Percentiles rank a stretch among this genome's conserved stretches.
phyloP scores from a whole-genome alignment of 2,329 filamentous ascomycete species.

The Pseudogymnoascus sp. region DNA sequence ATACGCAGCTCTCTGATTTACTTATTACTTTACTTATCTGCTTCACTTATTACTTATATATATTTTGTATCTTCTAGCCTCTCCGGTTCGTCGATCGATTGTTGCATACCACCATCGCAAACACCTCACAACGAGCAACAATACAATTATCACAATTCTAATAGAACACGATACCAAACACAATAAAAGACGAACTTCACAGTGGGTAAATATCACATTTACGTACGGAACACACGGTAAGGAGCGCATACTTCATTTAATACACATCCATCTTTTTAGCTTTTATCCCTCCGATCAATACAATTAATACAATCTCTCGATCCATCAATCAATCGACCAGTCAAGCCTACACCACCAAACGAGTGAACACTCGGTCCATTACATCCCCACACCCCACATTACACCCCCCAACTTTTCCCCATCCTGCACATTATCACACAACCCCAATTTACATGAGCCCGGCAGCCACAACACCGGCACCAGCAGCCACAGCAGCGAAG shows the following conservation, averaged over 20 bases:
- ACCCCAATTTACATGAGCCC: neutral
- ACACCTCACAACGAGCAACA: too few species aligned
- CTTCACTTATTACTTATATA: too few species aligned
- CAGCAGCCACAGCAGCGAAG: neutral
- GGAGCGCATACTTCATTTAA: neutral
- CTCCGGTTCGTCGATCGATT: too few species aligned
- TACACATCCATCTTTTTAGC: neutral
- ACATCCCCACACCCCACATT: neutral
- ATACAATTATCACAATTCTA: neutral
- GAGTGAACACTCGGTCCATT: neutral
- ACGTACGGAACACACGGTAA: neutral
- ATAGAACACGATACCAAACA: neutral
- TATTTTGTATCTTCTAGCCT: too few species aligned
- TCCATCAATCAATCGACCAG: neutral
- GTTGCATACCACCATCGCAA: too few species aligned
- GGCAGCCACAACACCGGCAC: neutral
- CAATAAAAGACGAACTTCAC: neutral
- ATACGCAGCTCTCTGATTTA: too few species aligned
- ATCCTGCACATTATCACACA: neutral
- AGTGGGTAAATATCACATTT: neutral
- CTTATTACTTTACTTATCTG: too few species aligned
- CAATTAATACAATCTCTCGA: neutral
- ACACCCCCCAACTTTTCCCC: neutral
- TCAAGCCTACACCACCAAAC: neutral
- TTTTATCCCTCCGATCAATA: neutral